Evolutionary conservation across 768 basidiomycete genomes (phyloP).

Genomic region (Dioszegia crocea): DNA sequence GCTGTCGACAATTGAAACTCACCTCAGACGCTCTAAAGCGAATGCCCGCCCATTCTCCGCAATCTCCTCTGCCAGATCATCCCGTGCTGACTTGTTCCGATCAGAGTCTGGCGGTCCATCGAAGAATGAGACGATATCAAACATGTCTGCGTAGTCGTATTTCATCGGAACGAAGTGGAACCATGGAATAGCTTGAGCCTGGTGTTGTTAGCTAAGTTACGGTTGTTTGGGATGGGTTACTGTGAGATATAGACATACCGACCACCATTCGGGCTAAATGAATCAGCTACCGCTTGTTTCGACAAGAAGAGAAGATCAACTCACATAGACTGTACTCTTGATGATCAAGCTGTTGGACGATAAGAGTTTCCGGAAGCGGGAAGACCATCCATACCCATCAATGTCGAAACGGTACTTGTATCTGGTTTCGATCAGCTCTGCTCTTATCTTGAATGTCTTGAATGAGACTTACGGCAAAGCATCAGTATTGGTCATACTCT

Average conservation of each 20-base stretch:
- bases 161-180: conserved; percentile 18
- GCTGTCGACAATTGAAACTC: neutral
- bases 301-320: neutral
- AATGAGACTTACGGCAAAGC: neutral
- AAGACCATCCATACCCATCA: conserved; percentile 18
- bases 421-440: neutral
- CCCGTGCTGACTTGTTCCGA: neutral
- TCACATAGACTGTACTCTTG: conserved; percentile 16
- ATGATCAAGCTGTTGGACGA: conserved; percentile 13
- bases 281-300: neutral
- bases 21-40: conserved; percentile 10
- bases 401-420: conserved; percentile 20
- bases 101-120: conserved; percentile 8
- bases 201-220: neutral
- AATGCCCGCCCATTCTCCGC: conserved; percentile 9
- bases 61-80: conserved; percentile 14
- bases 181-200: conserved; percentile 19
- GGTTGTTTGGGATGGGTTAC: neutral
- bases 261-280: conserved; percentile 34
- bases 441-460: neutral
- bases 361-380: conserved; percentile 9
- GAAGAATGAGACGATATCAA: conserved; percentile 20
- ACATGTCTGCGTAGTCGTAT: conserved; percentile 18
- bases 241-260: conserved; percentile 10
- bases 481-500: conserved; percentile 1